Conservation (phyloP, 2,329 filamentous ascomycete species). For the Paradendryphiella salina region DNA sequence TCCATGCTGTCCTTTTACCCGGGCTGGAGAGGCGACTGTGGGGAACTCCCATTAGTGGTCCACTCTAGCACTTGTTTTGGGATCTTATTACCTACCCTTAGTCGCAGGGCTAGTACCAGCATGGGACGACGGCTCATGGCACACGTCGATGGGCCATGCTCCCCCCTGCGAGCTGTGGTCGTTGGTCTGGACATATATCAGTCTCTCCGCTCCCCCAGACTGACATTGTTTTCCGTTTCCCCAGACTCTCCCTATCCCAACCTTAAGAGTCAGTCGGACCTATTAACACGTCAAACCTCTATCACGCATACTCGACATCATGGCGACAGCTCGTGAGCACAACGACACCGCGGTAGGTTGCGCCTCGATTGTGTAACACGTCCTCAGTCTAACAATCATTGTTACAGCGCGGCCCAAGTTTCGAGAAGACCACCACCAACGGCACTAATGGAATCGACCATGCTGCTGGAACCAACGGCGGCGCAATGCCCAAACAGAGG, state of each 20-base stretch:
- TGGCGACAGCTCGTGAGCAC: slow-evolving; percentile 50
- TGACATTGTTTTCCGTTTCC: slow-evolving; percentile 22
- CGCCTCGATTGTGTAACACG: neutral
- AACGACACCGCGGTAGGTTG: slow-evolving; percentile 37
- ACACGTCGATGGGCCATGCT: slow-evolving; percentile 35
- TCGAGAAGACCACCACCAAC: slow-evolving; percentile 34
- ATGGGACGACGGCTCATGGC: slow-evolving; percentile 37
- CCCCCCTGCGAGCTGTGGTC: slow-evolving; percentile 24
- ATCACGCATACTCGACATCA: slow-evolving; percentile 28
- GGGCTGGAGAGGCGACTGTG: slow-evolving; percentile 37
- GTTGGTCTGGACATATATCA: slow-evolving; percentile 39
- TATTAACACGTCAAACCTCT: neutral
- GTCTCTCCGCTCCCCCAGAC: slow-evolving; percentile 36
- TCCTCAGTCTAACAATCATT: slow-evolving; percentile 10
- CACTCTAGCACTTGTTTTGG: slow-evolving; percentile 34
- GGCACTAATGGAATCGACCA: slow-evolving; percentile 48
- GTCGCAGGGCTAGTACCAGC: slow-evolving; percentile 24
- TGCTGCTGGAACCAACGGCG: slow-evolving; percentile 34
- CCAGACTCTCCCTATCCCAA: slow-evolving; percentile 23
- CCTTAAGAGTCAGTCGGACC: slow-evolving; percentile 1
- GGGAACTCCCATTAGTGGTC: slow-evolving; percentile 37
- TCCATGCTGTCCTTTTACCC: slow-evolving; percentile 40
- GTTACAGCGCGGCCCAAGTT: slow-evolving; percentile 27
- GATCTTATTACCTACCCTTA: slow-evolving; percentile 34
- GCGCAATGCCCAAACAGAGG: slow-evolving; percentile 43